Base-by-base conservation (phyloP, 805 yeast genomes). In the Sungouiella blattae region DNA sequence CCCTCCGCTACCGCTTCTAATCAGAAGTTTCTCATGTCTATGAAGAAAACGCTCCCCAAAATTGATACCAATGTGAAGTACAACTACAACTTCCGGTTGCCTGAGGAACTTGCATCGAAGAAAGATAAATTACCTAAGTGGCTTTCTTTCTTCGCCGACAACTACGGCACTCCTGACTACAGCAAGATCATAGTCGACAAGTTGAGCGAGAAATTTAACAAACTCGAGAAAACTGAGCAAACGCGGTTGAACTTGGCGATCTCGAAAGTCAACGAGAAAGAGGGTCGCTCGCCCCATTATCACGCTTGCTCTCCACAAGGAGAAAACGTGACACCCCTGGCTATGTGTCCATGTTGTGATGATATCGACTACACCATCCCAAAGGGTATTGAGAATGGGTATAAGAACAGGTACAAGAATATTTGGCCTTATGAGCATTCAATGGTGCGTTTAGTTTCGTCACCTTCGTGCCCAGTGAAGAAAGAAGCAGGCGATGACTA, bases 361-460 rank as follows among this genome's bases (percentile, higher is more conserved):
- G 51, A 54, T 4, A 67, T 60, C 30, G 49, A 49, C 15, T 69
- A 66, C 38, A 55, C 57, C 32, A 51, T 69, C 12, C 73, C 75
- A 1, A 49, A 56, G 35, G 96, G 96, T 5, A 79, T 88, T 27
- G 95, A 87, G 57, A 69, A 79, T 28, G 91, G 94, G 17, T 58
- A 72, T 35, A 88, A 88, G 52, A 87, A 89, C 58, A 64, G 98
- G 40, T 89, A 89, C 65, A 83, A 85, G 50, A 95, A 89, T 56
- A 85, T 89, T 28, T 82, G 84, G 51, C 88, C 95, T 4, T 89
- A 77, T 58, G 94, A 86, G 53, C 91, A 85, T 50, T 75, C 94
- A 4, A 68, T 96, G 39, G 96, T 91, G 9, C 75, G 75, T 40
- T 62, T 86, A 21, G 44, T 44, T 20, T 44, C 44, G 17, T 43